Base-by-base conservation (phyloP, 768 basidiomycete genomes). In the Pulveroboletus ravenelii region DNA sequence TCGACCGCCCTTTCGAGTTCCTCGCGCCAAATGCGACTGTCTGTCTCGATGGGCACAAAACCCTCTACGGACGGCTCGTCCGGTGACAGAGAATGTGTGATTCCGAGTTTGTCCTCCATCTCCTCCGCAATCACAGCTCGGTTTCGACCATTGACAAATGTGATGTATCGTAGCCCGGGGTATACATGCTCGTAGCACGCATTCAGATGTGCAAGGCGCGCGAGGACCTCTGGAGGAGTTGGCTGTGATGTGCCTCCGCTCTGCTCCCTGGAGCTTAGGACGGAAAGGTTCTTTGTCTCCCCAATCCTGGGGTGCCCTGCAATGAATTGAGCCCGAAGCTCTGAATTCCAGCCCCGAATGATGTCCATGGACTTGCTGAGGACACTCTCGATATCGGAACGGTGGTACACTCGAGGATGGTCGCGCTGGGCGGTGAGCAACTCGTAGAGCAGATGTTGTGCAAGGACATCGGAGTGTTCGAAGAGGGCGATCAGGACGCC, bases 291-390 rank as follows among this genome's bases (percentile, higher is more conserved):
- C 61, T 79, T 82, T 52, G 75, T 80, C 68, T 90, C 90, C 35
- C 93, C 93, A 41, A 95, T 95, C 52, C 91, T 80, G 32, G 93
- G 93, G 71, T 95, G 93, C 3, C 84, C 93, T 6, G 76, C 79
- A 53, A 95, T 76, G 62, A 96, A 93, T 52, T 70, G 66, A 0
- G 82, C 81, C 57, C 76, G 79, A 7, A 73, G 71, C 17, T 65
- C 61, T 37, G 65, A 47, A 44, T 76, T 70, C 87, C 85, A 88
- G 34, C 62, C 65, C n/a, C 60, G 57, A 45, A 90, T 77, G 37
- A 74, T 65, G 3, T 47, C 54, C 57, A 84, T 72, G 3, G 79
- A 75, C 31, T 65, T 59, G 55, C 82, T 76, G 56, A 93, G 77
- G 51, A 93, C 70, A 12, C 74, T 68, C 39, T 29, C 69, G 43